A percentile compares a stretch with the other conserved stretches of the same genome.
Conservation (phyloP, 2,329 filamentous ascomycete species). For the Hypoxylon sp. region DNA sequence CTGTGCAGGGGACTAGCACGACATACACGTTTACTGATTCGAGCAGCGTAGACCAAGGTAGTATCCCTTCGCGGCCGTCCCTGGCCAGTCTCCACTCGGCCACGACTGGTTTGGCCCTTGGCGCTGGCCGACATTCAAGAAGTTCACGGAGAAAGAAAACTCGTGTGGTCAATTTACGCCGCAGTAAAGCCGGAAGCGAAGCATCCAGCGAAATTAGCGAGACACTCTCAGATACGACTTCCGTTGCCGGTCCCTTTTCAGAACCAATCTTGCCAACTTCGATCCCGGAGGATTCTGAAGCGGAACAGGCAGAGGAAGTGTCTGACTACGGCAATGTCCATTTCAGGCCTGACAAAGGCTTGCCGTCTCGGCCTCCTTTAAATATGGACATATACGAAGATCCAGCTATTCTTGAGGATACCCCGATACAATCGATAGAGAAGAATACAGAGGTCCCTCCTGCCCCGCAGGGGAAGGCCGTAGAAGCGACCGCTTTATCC, state of each 20-base stretch:
- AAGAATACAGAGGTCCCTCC: constrained; percentile 29
- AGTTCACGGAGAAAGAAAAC: constrained; percentile 83
- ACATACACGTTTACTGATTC: constrained; percentile 82
- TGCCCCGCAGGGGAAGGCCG: constrained; percentile 47
- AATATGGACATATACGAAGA: constrained; percentile 54
- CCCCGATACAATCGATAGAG: constrained; percentile 27
- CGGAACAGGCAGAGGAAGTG: constrained; percentile 55
- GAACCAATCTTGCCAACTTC: constrained; percentile 69
- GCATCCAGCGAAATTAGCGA: constrained; percentile 66
- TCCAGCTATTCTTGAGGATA: constrained; percentile 41
- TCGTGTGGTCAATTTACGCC: constrained; percentile 84
- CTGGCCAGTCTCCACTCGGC: constrained; percentile 72
- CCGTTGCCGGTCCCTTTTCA: constrained; percentile 70
- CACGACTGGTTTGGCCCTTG: constrained; percentile 72
- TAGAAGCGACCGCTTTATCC: constrained; percentile 42
- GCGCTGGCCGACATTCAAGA: constrained; percentile 69
- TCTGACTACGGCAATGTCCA: constrained; percentile 57
- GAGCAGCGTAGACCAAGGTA: constrained; percentile 72
- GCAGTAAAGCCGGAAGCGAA: constrained; percentile 66
- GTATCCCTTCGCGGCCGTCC: constrained; percentile 76
- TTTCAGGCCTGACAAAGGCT: constrained; percentile 55
- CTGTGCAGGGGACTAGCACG: constrained; percentile 69
- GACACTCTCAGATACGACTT: constrained; percentile 65
- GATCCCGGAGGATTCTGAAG: constrained; percentile 71
- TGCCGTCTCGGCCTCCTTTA: constrained; percentile 52